Evolutionary conservation across 2,329 filamentous ascomycete genomes (phyloP), one percentile per base, ranked within the genome.

Genomic region (Mycosphaerella arachidis): DNA sequence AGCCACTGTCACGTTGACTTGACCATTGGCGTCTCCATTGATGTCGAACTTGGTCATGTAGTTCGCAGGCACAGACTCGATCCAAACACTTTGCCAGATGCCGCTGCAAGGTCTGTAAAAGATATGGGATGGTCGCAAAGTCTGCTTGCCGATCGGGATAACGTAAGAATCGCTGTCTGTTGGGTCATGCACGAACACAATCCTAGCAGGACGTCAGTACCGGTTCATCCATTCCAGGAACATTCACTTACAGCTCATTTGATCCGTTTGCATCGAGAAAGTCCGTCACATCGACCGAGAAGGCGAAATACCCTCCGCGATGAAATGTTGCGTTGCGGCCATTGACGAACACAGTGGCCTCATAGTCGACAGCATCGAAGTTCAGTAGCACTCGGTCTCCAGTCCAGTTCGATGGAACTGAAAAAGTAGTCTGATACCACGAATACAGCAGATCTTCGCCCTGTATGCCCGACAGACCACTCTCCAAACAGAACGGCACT

Each of bases 41-140:
- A 90, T 68, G 62, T 89, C 83, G 1, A 90, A 73, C 45, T 81
- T 77, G 0, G 81, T 82, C 57, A 90, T 82, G 65, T 86, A 76
- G 53, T 82, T 79, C 0, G 74, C 63, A 0, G 87, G 84, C 0
- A 82, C 85, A n/a, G 82, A 78, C 69, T 86, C 84, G 4, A 91
- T 76, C 87, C 87, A 91, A 0, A 90, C 87, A n/a, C 81, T 82
- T 68, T 90, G 87, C 88, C 88, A 91, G 64, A 91, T 90, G 9
- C 88, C 88, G 46, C 85, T 87, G 74, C 87, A 90, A 0, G 88
- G 84, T 0, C 83, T 84, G 71, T 90, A 90, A 71, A 88, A 90
- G 63, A 90, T 90, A 67, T 82, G 84, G 69, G 85, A 84, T 1
- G 84, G 83, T 68, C 82, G 88, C 84, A 72, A 59, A 7, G 69